Base-by-base conservation (phyloP, 78 protist species). In the Dictyostelium brefeldianum region DNA sequence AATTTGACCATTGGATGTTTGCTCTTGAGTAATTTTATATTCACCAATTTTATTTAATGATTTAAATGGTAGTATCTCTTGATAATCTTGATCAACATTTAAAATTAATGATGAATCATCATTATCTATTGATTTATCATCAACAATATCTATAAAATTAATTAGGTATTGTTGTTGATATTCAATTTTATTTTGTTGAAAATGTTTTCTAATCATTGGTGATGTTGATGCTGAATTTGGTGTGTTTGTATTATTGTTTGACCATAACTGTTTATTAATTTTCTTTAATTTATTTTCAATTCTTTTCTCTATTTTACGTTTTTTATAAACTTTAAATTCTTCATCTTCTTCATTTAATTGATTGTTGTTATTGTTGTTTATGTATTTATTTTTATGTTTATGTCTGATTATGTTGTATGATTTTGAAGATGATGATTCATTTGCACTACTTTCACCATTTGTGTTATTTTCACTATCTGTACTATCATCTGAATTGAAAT, bases 11-110 rank as follows among this genome's bases (percentile, higher is more conserved):
- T 36, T 36, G 43, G 43, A 9, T 8, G 10, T 51, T 64, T 27
- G 12, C 14, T 25, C 6, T 67, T 67, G 43, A 29, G 15, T 36
- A 17, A 67, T 67, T 67, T 31, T 67, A 17, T 31, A 17, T 14
- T 43, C 75, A 14, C 48, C 31, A 67, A 67, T 67, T 17, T 22
- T 67, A 67, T 67, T 62, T 62, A 62, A 62, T 62, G 70, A n/a
- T 25, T 62, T n/a, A n/a, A 62, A 25, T 62, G 70, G 70, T 25
- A 62, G 10, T 10, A 62, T 11, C 10, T 62, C 70, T 62, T 62
- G 22, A 62, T 25, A 62, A 36, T 36, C 43, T 36, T 36, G 43
- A 3, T 36, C 43, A 36, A 36, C 43, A 36, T 36, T 36, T 36
- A 36, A 36, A 36, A 36, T 36, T 25, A 62, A 59, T 20, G 29